phyloP scores from a whole-genome alignment of 257 asterid species.

The Echites panduratus region DNA sequence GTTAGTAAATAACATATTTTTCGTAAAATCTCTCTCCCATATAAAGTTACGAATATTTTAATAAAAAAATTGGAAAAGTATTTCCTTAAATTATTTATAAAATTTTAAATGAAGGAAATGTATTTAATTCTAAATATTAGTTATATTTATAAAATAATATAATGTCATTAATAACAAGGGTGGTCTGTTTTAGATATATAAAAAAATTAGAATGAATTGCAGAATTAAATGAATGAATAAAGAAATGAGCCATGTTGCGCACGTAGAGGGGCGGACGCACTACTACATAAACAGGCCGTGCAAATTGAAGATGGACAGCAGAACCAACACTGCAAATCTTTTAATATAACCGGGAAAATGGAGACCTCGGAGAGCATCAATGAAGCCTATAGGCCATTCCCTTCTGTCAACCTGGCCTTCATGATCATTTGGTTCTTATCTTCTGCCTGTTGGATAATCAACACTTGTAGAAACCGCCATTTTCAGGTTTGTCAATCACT shows the following conservation, averaged over 20 bases:
- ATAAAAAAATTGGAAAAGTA: too few species aligned
- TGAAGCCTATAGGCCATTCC: constrained; percentile 50
- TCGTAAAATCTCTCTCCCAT: too few species aligned
- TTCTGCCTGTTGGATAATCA: constrained; percentile 67
- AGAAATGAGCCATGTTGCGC: background rate
- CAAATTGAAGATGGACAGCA: background rate
- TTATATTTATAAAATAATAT: too few species aligned
- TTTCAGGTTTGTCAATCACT: constrained; percentile 48
- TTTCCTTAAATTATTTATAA: too few species aligned
- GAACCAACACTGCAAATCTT: constrained; percentile 2
- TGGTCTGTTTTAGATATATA: too few species aligned
- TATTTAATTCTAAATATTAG: too few species aligned
- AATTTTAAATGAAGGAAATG: too few species aligned
- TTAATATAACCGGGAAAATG: constrained; percentile 20
- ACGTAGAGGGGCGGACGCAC: background rate
- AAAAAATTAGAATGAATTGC: background rate
- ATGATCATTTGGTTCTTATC: constrained; percentile 53
- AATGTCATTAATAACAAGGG: too few species aligned
- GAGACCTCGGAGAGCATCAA: constrained; percentile 32
- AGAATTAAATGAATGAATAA: background rate
- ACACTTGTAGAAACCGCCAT: constrained; percentile 60
- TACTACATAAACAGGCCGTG: background rate
- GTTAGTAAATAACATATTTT: too few species aligned
- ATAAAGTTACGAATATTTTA: too few species aligned
- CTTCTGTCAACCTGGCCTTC: constrained; percentile 51